phyloP scores from a whole-genome alignment of 1,284 basidiomycete genomes.

The Puccinia novopanici region DNA sequence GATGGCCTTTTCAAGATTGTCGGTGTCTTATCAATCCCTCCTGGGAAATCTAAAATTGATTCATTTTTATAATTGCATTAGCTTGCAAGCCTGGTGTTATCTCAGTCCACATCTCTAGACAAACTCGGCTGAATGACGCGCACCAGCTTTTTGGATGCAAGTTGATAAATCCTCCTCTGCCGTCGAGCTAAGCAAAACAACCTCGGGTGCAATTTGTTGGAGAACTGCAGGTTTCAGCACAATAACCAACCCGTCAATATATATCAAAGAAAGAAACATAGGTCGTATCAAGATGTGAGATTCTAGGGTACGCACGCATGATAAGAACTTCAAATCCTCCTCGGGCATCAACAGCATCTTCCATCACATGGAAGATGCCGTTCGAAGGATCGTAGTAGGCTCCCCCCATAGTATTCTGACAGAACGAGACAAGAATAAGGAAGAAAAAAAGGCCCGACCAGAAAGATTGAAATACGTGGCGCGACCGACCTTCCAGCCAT shows the following conservation, averaged over 20 bases:
- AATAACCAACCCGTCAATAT: background rate
- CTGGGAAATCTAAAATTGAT: background rate
- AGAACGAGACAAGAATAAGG: background rate
- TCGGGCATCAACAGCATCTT: slow-evolving; percentile 35
- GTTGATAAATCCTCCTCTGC: slow-evolving; percentile 36
- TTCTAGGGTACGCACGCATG: slow-evolving; percentile 29
- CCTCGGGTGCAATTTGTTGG: slow-evolving; percentile 39
- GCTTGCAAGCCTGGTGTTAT: background rate
- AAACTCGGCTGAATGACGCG: background rate
- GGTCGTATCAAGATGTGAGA: background rate
- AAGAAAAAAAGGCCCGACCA: background rate
- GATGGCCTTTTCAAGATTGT: slow-evolving; percentile 33
- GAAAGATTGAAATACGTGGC: background rate
- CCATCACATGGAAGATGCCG: slow-evolving; percentile 41
- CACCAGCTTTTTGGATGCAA: slow-evolving; percentile 34
- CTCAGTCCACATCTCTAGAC: background rate
- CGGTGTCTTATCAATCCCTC: slow-evolving; percentile 21
- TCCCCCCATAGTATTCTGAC: slow-evolving; percentile 39
- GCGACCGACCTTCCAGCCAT: slow-evolving; percentile 32
- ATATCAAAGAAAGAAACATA: background rate
- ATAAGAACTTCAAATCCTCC: slow-evolving; percentile 34
- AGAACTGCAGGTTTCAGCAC: background rate
- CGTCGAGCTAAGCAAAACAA: slow-evolving; percentile 41
- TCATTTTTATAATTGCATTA: too few species aligned
- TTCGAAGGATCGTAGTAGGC: slow-evolving; percentile 39